These are phyloP conservation scores for Rubia yunnanensis DNA, from an alignment of 257 asterid species.

Conservation along the genomic window DNA sequence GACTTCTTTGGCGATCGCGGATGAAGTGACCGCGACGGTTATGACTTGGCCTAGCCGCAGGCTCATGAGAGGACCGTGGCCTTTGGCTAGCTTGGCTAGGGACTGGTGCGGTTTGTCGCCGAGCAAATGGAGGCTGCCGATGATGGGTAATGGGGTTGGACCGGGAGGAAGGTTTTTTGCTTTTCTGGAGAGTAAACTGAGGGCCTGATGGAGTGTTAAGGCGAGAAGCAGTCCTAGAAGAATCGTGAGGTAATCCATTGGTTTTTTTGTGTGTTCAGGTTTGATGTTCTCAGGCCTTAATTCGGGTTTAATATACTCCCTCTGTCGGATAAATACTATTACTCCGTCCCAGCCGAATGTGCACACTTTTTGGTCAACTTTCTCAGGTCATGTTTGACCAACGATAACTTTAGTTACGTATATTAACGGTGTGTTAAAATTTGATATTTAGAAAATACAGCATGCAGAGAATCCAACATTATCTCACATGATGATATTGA, in stretches of 20 bases:
- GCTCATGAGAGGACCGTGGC: slow-evolving; percentile 59
- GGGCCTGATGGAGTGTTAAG: slow-evolving; percentile 7
- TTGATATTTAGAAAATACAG: no score
- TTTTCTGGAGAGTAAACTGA: slow-evolving; percentile 3
- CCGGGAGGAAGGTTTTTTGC: slow-evolving; percentile 15
- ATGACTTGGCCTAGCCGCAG: slow-evolving; percentile 47
- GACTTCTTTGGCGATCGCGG: slow-evolving; percentile 50
- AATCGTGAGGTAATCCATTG: slow-evolving; percentile 20
- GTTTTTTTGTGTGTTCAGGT: not conserved
- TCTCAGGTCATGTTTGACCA: no score
- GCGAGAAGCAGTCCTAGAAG: slow-evolving; percentile 38
- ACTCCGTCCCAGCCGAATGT: no score
- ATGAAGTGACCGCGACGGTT: slow-evolving; percentile 53
- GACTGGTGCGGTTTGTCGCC: slow-evolving; percentile 66
- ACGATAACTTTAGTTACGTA: no score
- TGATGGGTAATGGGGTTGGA: slow-evolving; percentile 58
- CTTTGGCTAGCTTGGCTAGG: slow-evolving; percentile 42
- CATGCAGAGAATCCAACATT: no score
- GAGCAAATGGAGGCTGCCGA: slow-evolving; percentile 66
- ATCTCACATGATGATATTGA: no score
- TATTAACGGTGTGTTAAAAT: no score
- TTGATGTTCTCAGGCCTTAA: not conserved
- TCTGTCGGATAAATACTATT: no score
- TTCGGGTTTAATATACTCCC: not conserved
- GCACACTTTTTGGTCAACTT: no score